phyloP scores from a whole-genome alignment of 2,329 filamentous ascomycete species.

The Pseudogymnoascus sp. region DNA sequence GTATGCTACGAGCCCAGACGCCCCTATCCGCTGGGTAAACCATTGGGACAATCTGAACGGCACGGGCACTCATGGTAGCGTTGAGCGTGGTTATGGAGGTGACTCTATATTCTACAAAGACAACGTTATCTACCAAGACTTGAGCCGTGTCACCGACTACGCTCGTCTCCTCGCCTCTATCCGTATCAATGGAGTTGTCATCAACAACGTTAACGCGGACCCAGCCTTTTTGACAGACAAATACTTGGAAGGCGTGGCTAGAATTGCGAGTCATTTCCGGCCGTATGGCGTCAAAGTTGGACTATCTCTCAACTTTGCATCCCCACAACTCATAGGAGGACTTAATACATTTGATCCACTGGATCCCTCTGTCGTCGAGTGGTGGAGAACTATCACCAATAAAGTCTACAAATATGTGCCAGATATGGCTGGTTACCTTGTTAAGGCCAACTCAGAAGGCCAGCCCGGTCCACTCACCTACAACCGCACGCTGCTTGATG shows the following conservation, averaged over 20 bases:
- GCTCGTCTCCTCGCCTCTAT: conserved; percentile 61
- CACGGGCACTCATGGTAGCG: conserved; percentile 37
- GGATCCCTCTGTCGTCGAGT: conserved; percentile 49
- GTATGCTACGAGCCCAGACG: conserved; percentile 48
- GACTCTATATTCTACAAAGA: conserved; percentile 61
- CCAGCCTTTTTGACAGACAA: conserved; percentile 44
- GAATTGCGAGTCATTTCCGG: conserved; percentile 58
- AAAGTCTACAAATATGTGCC: conserved; percentile 54
- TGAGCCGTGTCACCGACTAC: conserved; percentile 54
- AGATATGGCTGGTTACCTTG: conserved; percentile 60
- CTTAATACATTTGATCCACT: conserved; percentile 60
- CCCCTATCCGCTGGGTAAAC: conserved; percentile 61
- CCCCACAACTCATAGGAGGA: conserved; percentile 49
- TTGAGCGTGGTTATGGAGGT: conserved; percentile 63
- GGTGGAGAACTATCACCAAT: conserved; percentile 55
- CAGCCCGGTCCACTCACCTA: conserved; percentile 64
- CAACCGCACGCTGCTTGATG: conserved; percentile 61
- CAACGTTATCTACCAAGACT: conserved; percentile 48
- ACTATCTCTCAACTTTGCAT: conserved; percentile 61
- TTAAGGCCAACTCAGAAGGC: conserved; percentile 67
- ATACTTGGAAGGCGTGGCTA: conserved; percentile 54
- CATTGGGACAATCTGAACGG: conserved; percentile 64
- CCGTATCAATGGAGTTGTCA: conserved; percentile 56
- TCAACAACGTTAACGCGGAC: conserved; percentile 70
- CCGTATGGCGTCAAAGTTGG: conserved; percentile 61